Evolutionary conservation across 1,284 basidiomycete species (phyloP).

Genomic region (Coniferiporia sulphurascens): DNA sequence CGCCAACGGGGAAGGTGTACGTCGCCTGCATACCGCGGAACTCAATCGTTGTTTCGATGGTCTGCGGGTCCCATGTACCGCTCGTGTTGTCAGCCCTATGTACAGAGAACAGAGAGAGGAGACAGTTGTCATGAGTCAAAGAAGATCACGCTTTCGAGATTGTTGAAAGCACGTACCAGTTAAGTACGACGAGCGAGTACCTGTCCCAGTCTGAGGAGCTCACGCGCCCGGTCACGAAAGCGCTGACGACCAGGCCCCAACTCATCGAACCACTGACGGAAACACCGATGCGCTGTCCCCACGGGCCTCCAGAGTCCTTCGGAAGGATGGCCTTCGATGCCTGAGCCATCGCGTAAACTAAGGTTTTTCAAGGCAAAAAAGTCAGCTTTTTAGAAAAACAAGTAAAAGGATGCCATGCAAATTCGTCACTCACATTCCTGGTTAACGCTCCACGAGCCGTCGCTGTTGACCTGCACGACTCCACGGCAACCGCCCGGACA

Average conservation of each 20-base stretch:
- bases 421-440: slow-evolving; percentile 55
- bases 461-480: slow-evolving; percentile 59
- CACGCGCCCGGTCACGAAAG: slow-evolving; percentile 56
- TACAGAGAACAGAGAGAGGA: slow-evolving; percentile 10
- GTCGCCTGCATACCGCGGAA: slow-evolving; percentile 65
- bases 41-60: slow-evolving; percentile 61
- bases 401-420: background rate
- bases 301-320: slow-evolving; percentile 61
- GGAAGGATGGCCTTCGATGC: slow-evolving; percentile 69
- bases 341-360: slow-evolving; percentile 72
- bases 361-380: background rate
- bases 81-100: slow-evolving; percentile 45
- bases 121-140: slow-evolving; percentile 20
- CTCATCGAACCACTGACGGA: slow-evolving; percentile 50
- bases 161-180: slow-evolving; percentile 33
- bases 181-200: slow-evolving; percentile 67
- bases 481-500: slow-evolving; percentile 61
- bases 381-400: background rate
- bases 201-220: slow-evolving; percentile 53
- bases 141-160: too few species aligned
- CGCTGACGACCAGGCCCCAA: slow-evolving; percentile 59
- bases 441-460: slow-evolving; percentile 58
- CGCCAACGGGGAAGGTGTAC: slow-evolving; percentile 65
- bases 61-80: slow-evolving; percentile 54
- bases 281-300: slow-evolving; percentile 60